phyloP scores from a whole-genome alignment of 2,329 filamentous ascomycete species.

The Colletotrichum falcatum region DNA sequence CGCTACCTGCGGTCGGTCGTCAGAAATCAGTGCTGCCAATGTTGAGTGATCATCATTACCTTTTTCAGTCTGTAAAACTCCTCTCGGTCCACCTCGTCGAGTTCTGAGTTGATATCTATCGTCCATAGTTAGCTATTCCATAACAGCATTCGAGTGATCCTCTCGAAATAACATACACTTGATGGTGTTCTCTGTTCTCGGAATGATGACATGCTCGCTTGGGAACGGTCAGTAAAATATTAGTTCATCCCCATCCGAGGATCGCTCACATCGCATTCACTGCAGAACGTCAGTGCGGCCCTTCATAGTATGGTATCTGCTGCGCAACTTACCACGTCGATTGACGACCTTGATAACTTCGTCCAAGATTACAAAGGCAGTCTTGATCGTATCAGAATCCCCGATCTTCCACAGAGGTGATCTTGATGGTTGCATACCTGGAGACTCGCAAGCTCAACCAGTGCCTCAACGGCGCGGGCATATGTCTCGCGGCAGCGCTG shows the following conservation, averaged over 20 bases:
- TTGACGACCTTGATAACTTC: conserved; percentile 99
- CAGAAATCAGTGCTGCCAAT: neutral
- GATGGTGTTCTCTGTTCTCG: conserved; percentile 98
- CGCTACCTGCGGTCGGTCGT: conserved; percentile 65
- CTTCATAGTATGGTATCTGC: neutral
- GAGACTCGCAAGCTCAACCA: conserved; percentile 93
- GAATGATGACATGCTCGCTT: conserved; percentile 94
- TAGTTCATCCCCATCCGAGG: no score
- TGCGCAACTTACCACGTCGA: conserved; percentile 75
- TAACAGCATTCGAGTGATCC: no score
- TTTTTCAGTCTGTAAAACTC: conserved; percentile 99
- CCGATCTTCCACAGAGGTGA: neutral
- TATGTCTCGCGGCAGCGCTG: conserved; percentile 96
- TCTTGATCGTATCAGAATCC: conserved; percentile 60
- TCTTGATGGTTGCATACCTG: conserved; percentile 63
- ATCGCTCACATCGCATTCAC: conserved; percentile 88
- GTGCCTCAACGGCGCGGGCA: conserved; percentile 91
- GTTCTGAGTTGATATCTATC: conserved; percentile 93
- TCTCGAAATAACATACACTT: conserved; percentile 72
- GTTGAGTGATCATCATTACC: conserved; percentile 46
- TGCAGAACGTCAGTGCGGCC: conserved; percentile 48
- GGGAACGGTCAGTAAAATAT: conserved; percentile 43
- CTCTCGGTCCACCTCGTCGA: conserved; percentile 96
- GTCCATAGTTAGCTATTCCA: conserved; percentile 20
- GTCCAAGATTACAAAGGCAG: conserved; percentile 96